Evolutionary conservation across 192 early-diverging fungal genomes (phyloP), one percentile per base, ranked within the genome.

Genomic region (Globomyces pollinis-pini): DNA sequence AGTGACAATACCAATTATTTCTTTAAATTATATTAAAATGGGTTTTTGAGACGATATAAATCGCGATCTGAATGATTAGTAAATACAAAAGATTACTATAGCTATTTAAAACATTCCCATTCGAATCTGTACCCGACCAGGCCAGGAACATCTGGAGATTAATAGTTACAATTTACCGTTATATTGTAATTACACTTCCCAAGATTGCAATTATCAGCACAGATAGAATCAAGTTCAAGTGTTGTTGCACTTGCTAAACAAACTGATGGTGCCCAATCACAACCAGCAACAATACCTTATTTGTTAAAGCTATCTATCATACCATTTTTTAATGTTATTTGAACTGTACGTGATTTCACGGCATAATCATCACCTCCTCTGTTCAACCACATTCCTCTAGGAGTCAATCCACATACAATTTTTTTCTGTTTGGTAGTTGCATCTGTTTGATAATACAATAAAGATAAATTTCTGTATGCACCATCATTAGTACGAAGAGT

Each of bases 1-100:
- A n/a, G n/a, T n/a, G n/a, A n/a, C n/a, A n/a, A n/a, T n/a, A n/a
- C n/a, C n/a, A n/a, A n/a, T n/a, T n/a, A n/a, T n/a, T n/a, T n/a
- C n/a, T n/a, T n/a, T n/a, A n/a, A 47, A 47, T 26, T 47, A 47
- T 26, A 51, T 51, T 33, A 51, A 57, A 57, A 57, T 11, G 55
- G 21, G 16, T 57, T 57, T 16, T 57, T 39, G 23, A 57, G 31
- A 29, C 55, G 55, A 38, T 33, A 57, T 21, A 57, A 33, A 33
- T 57, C 55, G 28, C 55, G 5, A 24, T n/a, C 35, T 36, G 13
- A n/a, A n/a, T n/a, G n/a, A n/a, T n/a, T n/a, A n/a, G n/a, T n/a
- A 13, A 36, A 36, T 36, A 9, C 6, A 36, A 36, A 6, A 36
- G 13, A 9, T 6, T 51, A 16, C 50, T 57, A 16, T 31, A 57